Evolutionary conservation across 1,139 yeast species (phyloP).

Genomic region (Debaryomycetaceae sp.): DNA sequence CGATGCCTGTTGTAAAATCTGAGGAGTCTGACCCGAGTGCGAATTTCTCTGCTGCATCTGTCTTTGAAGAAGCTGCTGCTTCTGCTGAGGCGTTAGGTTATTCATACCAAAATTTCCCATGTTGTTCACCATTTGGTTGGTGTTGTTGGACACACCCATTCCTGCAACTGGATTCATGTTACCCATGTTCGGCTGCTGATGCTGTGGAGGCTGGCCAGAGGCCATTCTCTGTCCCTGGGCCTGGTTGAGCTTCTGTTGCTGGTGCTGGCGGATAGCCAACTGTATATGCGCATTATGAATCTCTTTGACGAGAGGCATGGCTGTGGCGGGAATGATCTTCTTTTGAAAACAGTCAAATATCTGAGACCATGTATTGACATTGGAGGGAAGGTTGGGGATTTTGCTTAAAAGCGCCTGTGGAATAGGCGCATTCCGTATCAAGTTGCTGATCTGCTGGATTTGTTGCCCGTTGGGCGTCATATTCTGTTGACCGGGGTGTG

Average conservation of each 20-base stretch:
- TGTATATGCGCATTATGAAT: constrained; percentile 57
- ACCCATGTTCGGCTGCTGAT: constrained; percentile 12
- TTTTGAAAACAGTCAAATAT: constrained; percentile 67
- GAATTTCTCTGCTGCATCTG: constrained; percentile 27
- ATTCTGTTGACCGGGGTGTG: constrained; percentile 4
- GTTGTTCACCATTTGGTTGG: constrained; percentile 13
- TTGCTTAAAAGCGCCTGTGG: constrained; percentile 70
- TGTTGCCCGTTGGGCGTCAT: constrained; percentile 20
- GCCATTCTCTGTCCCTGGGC: constrained; percentile 15
- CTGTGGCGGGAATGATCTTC: constrained; percentile 53
- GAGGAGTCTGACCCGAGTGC: constrained; percentile 6
- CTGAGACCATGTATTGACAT: constrained; percentile 79
- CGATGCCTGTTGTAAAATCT: constrained; percentile 14
- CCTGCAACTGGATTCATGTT: constrained; percentile 7
- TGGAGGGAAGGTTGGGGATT: constrained; percentile 81
- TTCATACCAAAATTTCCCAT: constrained; percentile 15
- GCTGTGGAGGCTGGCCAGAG: constrained; percentile 10
- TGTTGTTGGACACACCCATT: constrained; percentile 7
- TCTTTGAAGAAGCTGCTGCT: constrained; percentile 33
- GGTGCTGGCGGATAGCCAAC: constrained; percentile 34
- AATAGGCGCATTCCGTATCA: constrained; percentile 56
- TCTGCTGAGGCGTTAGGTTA: constrained; percentile 34
- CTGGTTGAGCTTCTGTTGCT: constrained; percentile 22
- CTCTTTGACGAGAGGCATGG: constrained; percentile 55
- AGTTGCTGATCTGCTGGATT: constrained; percentile 34